Evolutionary conservation across 129 eudicot genomes (phyloP), one percentile per base, ranked within the genome.

Genomic region (Apium graveolens): DNA sequence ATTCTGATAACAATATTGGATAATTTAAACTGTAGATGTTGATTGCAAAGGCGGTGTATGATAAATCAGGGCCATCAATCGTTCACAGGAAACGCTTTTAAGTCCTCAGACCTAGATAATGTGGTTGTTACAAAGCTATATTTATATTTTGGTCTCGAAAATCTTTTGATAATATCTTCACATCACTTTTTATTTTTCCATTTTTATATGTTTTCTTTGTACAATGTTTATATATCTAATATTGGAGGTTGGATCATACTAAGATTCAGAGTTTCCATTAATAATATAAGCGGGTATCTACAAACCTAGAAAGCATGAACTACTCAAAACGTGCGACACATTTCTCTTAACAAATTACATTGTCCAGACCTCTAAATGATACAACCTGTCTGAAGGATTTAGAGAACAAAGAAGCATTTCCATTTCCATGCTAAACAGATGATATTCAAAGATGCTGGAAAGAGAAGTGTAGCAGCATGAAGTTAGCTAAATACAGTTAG

Each of bases 41-140:
- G 76, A 72, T 72, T 72, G 76, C 76, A 39, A 72, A 72, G 76
- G 76, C 51, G 41, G 76, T 41, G 76, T 72, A 72, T 10, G 76
- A 72, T 41, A 51, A 72, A n/a, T 72, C 76, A 3, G 76, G 76
- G 76, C 76, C 51, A 24, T 72, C 76, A 72, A 72, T 72, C 42
- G 76, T 72, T 24, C 76, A 72, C 76, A 72, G 76, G 46, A 72
- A 72, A 72, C 41, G 76, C 76, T 72, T 72, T 29, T 39, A n/a
- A 72, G 17, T 39, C 24, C 29, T 11, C 45, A 12, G 45, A 37
- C 49, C 51, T 39, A 21, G 24, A 41, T 41, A 27, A 39, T 17
- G 42, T 34, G 26, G 46, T 70, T 7, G 45, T 70, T 70, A 24
- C 37, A 31, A 46, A 37, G 46, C 76, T 72, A 43, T 10, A 39